Evolutionary conservation across 805 yeast species (phyloP).

Genomic region (Suhomyces emberorum): DNA sequence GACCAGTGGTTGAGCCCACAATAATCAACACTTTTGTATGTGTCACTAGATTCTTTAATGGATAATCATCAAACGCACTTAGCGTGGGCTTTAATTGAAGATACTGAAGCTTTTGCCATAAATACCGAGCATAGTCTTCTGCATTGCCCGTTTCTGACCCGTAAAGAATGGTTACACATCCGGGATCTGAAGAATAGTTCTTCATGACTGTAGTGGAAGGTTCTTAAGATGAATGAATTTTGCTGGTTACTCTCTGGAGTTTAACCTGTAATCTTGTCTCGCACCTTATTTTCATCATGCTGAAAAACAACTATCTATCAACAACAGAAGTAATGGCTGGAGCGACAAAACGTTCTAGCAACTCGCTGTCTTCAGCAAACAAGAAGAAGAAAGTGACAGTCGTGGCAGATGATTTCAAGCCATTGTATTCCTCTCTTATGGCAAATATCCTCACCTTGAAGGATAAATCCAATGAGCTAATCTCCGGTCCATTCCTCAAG

Average conservation of each 20-base stretch:
- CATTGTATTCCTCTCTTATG: slow-evolving; percentile 31
- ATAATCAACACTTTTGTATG: slow-evolving; percentile 47
- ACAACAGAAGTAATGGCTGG: not conserved
- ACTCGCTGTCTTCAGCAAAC: not conserved
- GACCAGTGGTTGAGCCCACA: slow-evolving; percentile 89
- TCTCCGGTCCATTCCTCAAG: slow-evolving; percentile 30
- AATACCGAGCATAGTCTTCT: slow-evolving; percentile 72
- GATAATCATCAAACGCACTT: slow-evolving; percentile 57
- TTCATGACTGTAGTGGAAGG: too few relatives aligned
- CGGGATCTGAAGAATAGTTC: not conserved
- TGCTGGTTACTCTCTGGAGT: too few relatives aligned
- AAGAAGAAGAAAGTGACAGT: slow-evolving; percentile 3
- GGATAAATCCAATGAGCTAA: slow-evolving; percentile 24
- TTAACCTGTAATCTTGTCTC: too few relatives aligned
- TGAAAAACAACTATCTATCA: not conserved
- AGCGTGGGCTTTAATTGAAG: slow-evolving; percentile 48
- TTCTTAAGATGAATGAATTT: too few relatives aligned
- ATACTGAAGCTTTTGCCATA: slow-evolving; percentile 55
- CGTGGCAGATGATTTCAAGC: slow-evolving; percentile 21
- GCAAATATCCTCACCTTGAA: slow-evolving; percentile 28
- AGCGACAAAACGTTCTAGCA: slow-evolving; percentile 2
- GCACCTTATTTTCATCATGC: too few relatives aligned
- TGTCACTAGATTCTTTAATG: slow-evolving; percentile 50
- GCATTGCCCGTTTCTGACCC: slow-evolving; percentile 95
- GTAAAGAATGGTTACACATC: slow-evolving; percentile 58